These are phyloP conservation scores for Metarhizium sp. DNA, from an alignment of 2,329 filamentous ascomycete species.

Conservation along the genomic window DNA sequence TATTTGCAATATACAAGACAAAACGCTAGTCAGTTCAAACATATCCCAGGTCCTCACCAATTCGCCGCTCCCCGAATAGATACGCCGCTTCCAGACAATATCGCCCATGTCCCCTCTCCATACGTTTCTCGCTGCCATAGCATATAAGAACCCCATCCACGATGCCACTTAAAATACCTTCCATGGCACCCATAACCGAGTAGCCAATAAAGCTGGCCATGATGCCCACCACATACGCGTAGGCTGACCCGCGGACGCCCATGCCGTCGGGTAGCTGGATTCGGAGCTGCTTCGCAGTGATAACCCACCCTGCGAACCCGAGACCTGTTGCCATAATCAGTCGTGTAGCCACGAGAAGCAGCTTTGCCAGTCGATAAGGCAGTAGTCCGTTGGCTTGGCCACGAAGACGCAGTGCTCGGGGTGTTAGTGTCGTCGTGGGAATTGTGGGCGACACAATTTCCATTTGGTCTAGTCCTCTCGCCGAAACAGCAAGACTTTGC, in stretches of 20 bases:
- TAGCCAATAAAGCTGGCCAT: constrained; percentile 93
- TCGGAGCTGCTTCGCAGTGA: constrained; percentile 71
- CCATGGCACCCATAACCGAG: constrained; percentile 84
- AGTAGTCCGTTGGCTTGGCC: constrained; percentile 50
- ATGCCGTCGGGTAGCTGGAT: constrained; percentile 45
- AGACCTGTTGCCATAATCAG: constrained; percentile 85
- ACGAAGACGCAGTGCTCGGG: constrained; percentile 36
- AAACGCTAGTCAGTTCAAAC: constrained; percentile 1
- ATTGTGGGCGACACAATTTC: constrained; percentile 65
- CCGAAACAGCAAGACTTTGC: constrained; percentile 67
- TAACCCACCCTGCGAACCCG: constrained; percentile 94
- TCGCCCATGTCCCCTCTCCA: constrained; percentile 56
- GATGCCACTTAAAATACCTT: constrained; percentile 77
- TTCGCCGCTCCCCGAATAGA: constrained; percentile 64
- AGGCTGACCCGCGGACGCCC: constrained; percentile 68
- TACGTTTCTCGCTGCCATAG: constrained; percentile 80
- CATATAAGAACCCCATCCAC: constrained; percentile 85
- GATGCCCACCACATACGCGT: constrained; percentile 88
- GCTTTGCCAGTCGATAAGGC: constrained; percentile 82
- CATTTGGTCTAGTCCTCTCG: constrained; percentile 72
- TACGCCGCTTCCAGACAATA: constrained; percentile 90
- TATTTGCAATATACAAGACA: not conserved
- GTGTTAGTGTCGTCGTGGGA: constrained; percentile 63
- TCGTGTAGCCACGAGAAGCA: constrained; percentile 82
- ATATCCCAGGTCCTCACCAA: constrained; percentile 8